Evolutionary conservation across 2,329 filamentous ascomycete species (phyloP).

Genomic region (Fonsecaea pedrosoi): DNA sequence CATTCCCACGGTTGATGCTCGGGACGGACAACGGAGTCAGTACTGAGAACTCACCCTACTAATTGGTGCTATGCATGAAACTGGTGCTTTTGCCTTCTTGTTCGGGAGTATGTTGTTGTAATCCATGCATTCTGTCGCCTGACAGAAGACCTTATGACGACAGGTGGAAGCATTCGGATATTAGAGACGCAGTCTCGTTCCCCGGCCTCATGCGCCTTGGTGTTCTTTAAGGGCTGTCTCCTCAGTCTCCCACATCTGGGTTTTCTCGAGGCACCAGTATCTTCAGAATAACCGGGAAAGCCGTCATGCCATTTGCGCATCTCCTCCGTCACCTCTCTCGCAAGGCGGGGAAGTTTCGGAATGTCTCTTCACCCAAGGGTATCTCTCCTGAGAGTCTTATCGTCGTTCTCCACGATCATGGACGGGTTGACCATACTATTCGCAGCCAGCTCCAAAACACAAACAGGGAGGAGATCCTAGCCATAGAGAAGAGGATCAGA

Average conservation of each 20-base stretch:
- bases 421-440: background rate
- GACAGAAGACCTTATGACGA: background rate
- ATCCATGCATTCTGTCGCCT: background rate
- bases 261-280: background rate
- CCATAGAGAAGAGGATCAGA: constrained; percentile 8
- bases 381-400: constrained; percentile 5
- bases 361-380: background rate
- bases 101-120: background rate
- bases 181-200: background rate
- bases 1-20: background rate
- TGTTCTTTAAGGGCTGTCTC: background rate
- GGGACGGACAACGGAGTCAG: background rate
- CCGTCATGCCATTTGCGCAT: background rate
- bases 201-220: background rate
- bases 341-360: background rate
- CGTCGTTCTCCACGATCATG: constrained; percentile 3
- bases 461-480: background rate
- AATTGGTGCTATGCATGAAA: background rate
- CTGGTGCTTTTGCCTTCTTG: background rate
- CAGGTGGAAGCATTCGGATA: background rate
- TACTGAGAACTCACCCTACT: background rate
- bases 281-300: background rate
- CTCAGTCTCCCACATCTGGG: background rate
- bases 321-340: background rate
- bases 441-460: constrained; percentile 12